These are phyloP conservation scores for Zygosaccharomyces gambellarensis DNA, from an alignment of 805 yeast genomes.

Conservation along the genomic window DNA sequence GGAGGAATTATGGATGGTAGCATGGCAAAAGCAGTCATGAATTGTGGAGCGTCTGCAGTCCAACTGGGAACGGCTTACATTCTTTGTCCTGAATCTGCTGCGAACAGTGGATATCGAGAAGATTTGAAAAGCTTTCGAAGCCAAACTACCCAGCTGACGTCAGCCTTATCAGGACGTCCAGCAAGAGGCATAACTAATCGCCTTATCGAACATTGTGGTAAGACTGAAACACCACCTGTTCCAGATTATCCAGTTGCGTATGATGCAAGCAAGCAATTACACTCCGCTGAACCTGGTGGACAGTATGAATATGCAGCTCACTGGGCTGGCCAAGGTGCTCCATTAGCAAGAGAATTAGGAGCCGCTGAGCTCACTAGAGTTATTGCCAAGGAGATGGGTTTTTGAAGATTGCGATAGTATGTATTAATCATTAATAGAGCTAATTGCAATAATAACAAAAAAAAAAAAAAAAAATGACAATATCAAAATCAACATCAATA, in stretches of 20 bases:
- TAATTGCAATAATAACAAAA: background rate
- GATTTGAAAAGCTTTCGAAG: background rate
- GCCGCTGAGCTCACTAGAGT: background rate
- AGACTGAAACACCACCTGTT: background rate
- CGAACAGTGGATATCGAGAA: slow-evolving; percentile 1
- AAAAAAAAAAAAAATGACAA: background rate
- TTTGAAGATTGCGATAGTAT: background rate
- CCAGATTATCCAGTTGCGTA: slow-evolving; percentile 1
- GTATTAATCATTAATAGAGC: background rate
- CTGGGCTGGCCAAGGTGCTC: slow-evolving; percentile 6
- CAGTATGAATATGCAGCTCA: slow-evolving; percentile 1
- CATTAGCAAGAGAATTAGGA: background rate
- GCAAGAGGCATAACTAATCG: background rate
- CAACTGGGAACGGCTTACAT: slow-evolving; percentile 49
- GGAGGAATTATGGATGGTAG: slow-evolving; percentile 46
- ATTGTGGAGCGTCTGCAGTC: slow-evolving; percentile 46
- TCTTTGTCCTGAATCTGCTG: slow-evolving; percentile 3
- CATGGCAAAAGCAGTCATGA: slow-evolving; percentile 32
- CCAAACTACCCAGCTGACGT: background rate
- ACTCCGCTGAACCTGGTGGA: background rate
- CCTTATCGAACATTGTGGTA: background rate
- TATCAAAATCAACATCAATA: background rate
- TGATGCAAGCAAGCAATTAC: background rate
- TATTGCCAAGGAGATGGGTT: slow-evolving; percentile 1
- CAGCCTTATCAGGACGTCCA: background rate